These are phyloP conservation scores for Blastocystis sp. DNA, from an alignment of 352 stramenopile genomes.

Conservation along the genomic window DNA sequence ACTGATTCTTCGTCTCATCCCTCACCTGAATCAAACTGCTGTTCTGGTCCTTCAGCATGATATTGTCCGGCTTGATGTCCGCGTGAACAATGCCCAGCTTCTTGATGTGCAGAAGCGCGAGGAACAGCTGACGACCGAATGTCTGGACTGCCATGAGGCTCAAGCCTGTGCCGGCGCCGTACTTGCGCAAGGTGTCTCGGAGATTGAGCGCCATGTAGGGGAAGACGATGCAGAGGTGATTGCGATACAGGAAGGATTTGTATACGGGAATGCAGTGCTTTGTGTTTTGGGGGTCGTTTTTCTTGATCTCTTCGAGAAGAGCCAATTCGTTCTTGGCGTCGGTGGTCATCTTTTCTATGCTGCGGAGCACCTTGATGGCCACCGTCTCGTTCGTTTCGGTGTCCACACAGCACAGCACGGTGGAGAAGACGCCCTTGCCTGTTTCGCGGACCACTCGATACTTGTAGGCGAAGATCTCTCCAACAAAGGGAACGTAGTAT, in stretches of 20 bases:
- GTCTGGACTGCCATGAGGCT: slow-evolving; percentile 82
- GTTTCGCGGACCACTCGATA: slow-evolving; percentile 91
- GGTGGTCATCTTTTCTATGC: slow-evolving; percentile 97
- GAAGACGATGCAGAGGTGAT: slow-evolving; percentile 94
- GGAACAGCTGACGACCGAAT: slow-evolving; percentile 85
- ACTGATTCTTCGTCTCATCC: background rate
- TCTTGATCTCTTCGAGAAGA: slow-evolving; percentile 82
- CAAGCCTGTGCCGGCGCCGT: slow-evolving; percentile 84
- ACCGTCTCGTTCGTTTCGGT: slow-evolving; percentile 76
- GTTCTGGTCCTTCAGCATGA: slow-evolving; percentile 92
- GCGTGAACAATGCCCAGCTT: slow-evolving; percentile 88
- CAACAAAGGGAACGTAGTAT: slow-evolving; percentile 93
- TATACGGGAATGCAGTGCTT: slow-evolving; percentile 86
- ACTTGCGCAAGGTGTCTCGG: slow-evolving; percentile 87
- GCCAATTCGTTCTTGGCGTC: slow-evolving; percentile 85
- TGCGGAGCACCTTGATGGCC: slow-evolving; percentile 82
- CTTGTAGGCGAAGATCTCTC: slow-evolving; percentile 86
- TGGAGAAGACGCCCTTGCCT: slow-evolving; percentile 97
- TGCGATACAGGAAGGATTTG: slow-evolving; percentile 86
- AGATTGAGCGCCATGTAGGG: slow-evolving; percentile 97
- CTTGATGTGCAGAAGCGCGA: slow-evolving; percentile 79
- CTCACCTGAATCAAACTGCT: slow-evolving; percentile 82
- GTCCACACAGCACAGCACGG: slow-evolving; percentile 90
- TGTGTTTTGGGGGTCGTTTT: slow-evolving; percentile 82
- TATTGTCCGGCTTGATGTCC: slow-evolving; percentile 98